Evolutionary conservation across 2,329 filamentous ascomycete species (phyloP).

Genomic region (Stagonosporopsis tanaceti): DNA sequence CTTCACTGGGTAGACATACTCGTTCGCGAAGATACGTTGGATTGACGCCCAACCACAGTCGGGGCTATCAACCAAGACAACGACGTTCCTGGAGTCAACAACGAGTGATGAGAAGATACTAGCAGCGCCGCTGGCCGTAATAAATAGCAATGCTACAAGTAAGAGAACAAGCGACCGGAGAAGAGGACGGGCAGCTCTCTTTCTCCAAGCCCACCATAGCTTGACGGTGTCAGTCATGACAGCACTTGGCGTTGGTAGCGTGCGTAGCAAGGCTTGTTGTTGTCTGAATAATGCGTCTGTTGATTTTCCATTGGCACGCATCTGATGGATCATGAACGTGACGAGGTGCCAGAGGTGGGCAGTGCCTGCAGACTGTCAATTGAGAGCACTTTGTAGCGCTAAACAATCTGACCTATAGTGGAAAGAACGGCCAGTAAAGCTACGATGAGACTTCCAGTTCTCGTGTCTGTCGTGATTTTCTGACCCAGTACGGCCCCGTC

Average conservation of each 20-base stretch:
- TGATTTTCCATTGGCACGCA: conserved; percentile 20
- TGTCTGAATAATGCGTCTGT: conserved; percentile 28
- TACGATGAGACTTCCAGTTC: conserved; percentile 28
- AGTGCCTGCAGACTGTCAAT: conserved; percentile 3
- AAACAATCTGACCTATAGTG: conserved; percentile 7
- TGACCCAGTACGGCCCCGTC: conserved; percentile 26
- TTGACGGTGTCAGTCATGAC: conserved; percentile 27
- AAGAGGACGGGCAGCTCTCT: conserved; percentile 11
- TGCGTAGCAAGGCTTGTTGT: conserved; percentile 32
- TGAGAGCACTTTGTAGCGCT: neutral
- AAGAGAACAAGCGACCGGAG: conserved; percentile 17
- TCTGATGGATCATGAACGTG: conserved; percentile 26
- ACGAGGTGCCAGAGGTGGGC: conserved; percentile 32
- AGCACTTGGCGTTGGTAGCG: conserved; percentile 25
- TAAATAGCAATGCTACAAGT: conserved; percentile 20
- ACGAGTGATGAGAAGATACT: conserved; percentile 32
- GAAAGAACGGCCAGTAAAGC: conserved; percentile 29
- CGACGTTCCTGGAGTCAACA: conserved; percentile 19
- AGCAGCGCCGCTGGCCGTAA: conserved; percentile 13
- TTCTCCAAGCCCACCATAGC: conserved; percentile 30
- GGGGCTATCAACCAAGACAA: conserved; percentile 23
- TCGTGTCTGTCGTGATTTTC: conserved; percentile 30
- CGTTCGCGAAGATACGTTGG: conserved; percentile 1
- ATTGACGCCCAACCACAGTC: conserved; percentile 15
- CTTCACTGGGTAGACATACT: conserved; percentile 6